Evolutionary conservation across 2,329 filamentous ascomycete genomes (phyloP), one percentile per base, ranked within the genome.

Genomic region (Volutella citrinella): DNA sequence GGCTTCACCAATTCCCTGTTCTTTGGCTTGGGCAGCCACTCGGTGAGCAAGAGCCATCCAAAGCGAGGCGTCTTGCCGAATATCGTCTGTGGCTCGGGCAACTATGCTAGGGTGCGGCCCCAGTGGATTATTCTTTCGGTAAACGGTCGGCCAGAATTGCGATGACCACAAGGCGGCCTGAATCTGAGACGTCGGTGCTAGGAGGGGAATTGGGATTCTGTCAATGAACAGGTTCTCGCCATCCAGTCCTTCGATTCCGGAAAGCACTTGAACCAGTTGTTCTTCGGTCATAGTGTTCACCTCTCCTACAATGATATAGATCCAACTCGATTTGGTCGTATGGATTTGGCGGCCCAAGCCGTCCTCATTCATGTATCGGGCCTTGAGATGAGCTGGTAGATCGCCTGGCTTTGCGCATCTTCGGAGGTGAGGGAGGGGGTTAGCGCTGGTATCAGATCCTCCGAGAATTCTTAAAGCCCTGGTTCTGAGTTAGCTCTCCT

Each of bases 81-180:
- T 77, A 40, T 87, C 81, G 10, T 80, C 75, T 23, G 83, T 82
- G 18, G 82, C 80, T 39, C 83, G 79, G 25, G 76, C 69, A 36
- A 91, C 78, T 55, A 85, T 76, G 52, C 80, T 79, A 42, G 87
- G 87, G 55, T 94, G 87, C 13, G 87, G 87, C 5, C 87, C 87
- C 39, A 90, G 85, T 3, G 87, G 87, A 54, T 93, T 93, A 47
- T 84, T 90, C 66, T 89, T 89, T 45, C 87, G 83, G 64, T 93
- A 94, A 30, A 90, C 78, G 3, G 82, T 84, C 10, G 87, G 87
- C 87, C 87, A 94, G 59, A 87, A 91, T 48, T 82, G 73, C 20
- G 76, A 69, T 17, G 80, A 83, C 86, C 86, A 93, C 56, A 78
- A 68, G 17, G 76, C 76, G 8, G 87, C 85, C 59, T 91, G 85